Evolutionary conservation across 2,329 filamentous ascomycete species (phyloP).

Genomic region (Colletotrichum eremochloae): DNA sequence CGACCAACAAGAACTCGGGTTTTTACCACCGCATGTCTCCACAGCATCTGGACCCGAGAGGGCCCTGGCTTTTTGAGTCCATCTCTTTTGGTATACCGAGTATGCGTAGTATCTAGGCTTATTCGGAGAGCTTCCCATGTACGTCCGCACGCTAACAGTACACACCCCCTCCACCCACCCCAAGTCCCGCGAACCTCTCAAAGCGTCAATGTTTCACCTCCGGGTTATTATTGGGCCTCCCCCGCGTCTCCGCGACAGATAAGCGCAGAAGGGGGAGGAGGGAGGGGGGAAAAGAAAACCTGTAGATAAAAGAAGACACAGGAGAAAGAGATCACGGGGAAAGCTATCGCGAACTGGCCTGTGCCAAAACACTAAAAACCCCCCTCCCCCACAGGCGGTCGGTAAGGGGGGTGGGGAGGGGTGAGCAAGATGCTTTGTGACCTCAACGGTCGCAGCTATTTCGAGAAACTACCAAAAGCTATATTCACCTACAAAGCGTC

Average conservation of each 20-base stretch:
- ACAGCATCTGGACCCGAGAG: not conserved
- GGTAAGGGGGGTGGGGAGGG: not conserved
- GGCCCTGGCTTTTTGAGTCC: too few relatives aligned
- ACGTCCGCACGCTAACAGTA: not conserved
- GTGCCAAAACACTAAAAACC: not conserved
- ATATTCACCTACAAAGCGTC: not conserved
- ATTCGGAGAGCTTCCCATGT: too few relatives aligned
- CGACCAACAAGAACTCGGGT: not conserved
- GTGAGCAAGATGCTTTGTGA: not conserved
- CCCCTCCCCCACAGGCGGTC: too few relatives aligned
- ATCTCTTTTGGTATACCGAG: too few relatives aligned
- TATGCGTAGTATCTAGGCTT: not conserved
- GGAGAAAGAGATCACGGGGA: not conserved
- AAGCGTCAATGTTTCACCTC: constrained; percentile 16
- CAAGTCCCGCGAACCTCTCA: not conserved
- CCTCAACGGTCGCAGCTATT: constrained; percentile 33
- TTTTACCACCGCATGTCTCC: not conserved
- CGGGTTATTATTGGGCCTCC: not conserved
- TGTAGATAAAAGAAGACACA: not conserved
- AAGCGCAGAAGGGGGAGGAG: not conserved
- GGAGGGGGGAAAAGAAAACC: too few relatives aligned
- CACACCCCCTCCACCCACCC: not conserved
- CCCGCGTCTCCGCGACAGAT: not conserved
- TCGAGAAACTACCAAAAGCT: not conserved
- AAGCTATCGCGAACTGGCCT: not conserved